These are phyloP conservation scores for Ehretia macrophylla DNA, from an alignment of 257 asterid species.

Conservation along the genomic window DNA sequence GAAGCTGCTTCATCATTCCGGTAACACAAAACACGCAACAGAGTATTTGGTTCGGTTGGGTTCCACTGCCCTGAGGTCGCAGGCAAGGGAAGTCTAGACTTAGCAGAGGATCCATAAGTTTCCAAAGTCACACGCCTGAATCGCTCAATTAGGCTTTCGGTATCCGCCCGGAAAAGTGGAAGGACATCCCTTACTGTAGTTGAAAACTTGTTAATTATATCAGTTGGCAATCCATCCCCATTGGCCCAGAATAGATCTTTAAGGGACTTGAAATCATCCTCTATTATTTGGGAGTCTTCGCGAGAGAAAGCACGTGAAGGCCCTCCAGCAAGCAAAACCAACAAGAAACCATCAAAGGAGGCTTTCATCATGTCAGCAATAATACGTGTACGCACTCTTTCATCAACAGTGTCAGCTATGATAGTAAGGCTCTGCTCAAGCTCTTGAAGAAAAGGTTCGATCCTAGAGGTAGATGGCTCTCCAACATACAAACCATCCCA, in stretches of 20 bases:
- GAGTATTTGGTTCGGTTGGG: slow-evolving; percentile 79
- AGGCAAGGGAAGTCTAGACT: slow-evolving; percentile 82
- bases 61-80: slow-evolving; percentile 95
- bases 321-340: slow-evolving; percentile 93
- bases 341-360: slow-evolving; percentile 72
- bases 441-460: slow-evolving; percentile 79
- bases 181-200: slow-evolving; percentile 57
- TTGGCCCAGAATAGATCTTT: slow-evolving; percentile 88
- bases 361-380: slow-evolving; percentile 90
- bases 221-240: slow-evolving; percentile 84
- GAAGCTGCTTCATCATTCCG: slow-evolving; percentile 90
- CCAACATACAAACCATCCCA: slow-evolving; percentile 78
- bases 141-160: slow-evolving; percentile 64
- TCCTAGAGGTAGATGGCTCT: slow-evolving; percentile 74
- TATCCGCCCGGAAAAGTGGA: slow-evolving; percentile 67
- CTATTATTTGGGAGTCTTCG: slow-evolving; percentile 65
- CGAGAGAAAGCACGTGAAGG: slow-evolving; percentile 67
- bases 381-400: slow-evolving; percentile 68
- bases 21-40: slow-evolving; percentile 80
- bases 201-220: slow-evolving; percentile 68
- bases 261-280: slow-evolving; percentile 82
- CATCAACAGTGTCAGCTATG: slow-evolving; percentile 71
- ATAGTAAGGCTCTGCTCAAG: slow-evolving; percentile 63
- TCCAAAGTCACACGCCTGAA: slow-evolving; percentile 63
- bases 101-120: slow-evolving; percentile 71